A percentile compares a stretch with the other conserved stretches of the same genome.
Evolutionary conservation across 2,329 filamentous ascomycete genomes (phyloP).

Genomic region (Monilinia laxa): DNA sequence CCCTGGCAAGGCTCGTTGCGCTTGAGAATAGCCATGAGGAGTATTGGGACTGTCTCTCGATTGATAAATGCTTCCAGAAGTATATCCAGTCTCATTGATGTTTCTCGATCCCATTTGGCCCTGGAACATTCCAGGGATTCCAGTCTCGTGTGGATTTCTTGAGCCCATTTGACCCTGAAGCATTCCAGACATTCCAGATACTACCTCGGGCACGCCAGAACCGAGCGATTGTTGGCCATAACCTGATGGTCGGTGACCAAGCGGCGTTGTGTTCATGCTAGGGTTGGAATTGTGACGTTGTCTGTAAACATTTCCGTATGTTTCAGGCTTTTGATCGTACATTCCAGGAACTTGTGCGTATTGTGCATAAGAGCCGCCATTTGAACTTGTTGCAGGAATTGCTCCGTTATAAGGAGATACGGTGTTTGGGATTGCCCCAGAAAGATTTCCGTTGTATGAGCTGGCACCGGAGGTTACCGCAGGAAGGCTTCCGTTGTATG

Average conservation of each 20-base stretch:
- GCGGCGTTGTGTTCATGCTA: constrained; percentile 29
- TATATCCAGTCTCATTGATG: neutral
- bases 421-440: neutral
- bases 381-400: neutral
- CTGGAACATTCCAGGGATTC: constrained; percentile 14
- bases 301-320: constrained; percentile 30
- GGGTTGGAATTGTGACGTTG: constrained; percentile 34
- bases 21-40: constrained; percentile 29
- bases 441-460: constrained; percentile 17
- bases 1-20: constrained; percentile 12
- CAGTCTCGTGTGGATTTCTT: constrained; percentile 1
- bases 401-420: constrained; percentile 24
- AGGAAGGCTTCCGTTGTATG: constrained; percentile 20
- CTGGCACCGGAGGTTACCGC: neutral
- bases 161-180: constrained; percentile 9
- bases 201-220: constrained; percentile 8
- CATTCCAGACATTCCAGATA: constrained; percentile 13
- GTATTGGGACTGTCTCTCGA: constrained; percentile 17
- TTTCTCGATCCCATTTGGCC: constrained; percentile 15
- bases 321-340: constrained; percentile 35
- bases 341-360: constrained; percentile 31
- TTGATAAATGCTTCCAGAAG: constrained; percentile 9
- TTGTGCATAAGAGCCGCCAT: constrained; percentile 28
- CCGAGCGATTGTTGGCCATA: constrained; percentile 26
- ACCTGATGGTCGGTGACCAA: constrained; percentile 32